Percentiles rank a stretch among this genome's conserved stretches.
Conservation (phyloP, 1,284 basidiomycete species). For the Neotropicomus parvogracilis region DNA sequence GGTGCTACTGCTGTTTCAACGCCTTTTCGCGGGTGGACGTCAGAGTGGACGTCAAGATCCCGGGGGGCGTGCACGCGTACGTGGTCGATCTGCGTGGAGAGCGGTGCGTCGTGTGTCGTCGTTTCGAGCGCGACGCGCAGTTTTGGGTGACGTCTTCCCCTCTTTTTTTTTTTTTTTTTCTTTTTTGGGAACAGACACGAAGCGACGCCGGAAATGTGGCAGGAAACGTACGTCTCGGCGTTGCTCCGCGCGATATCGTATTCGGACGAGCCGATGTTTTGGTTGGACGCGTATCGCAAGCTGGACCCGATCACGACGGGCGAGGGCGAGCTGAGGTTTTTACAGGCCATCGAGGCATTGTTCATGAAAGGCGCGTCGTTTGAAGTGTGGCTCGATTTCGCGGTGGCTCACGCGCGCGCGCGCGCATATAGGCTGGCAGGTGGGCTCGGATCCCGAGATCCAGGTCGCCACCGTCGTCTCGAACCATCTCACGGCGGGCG, state of each 20-base stretch:
- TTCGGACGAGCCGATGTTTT: conserved; percentile 91
- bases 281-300: conserved; percentile 91
- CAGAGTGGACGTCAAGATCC: conserved; percentile 97
- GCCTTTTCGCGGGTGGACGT: conserved; percentile 97
- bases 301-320: conserved; percentile 90
- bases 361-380: conserved; percentile 86
- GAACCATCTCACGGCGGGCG: conserved; percentile 92
- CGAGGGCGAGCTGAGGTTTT: conserved; percentile 87
- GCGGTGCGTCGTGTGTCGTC: conserved; percentile 51
- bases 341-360: conserved; percentile 86
- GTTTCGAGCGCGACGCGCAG: too few relatives aligned
- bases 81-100: conserved; percentile 94
- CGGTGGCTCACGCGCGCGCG: not conserved
- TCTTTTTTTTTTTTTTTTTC: too few relatives aligned
- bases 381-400: not conserved
- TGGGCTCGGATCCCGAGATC: conserved; percentile 97
- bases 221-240: conserved; percentile 95
- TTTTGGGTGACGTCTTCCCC: too few relatives aligned
- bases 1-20: conserved; percentile 98
- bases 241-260: conserved; percentile 90
- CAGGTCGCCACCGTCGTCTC: conserved; percentile 98
- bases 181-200: conserved; percentile 82
- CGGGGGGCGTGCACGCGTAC: conserved; percentile 94
- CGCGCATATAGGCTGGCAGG: conserved; percentile 79
- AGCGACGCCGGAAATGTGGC: conserved; percentile 91